Base-by-base conservation (phyloP, 371 early-diverging fungal species). In the Saksenaea oblongispora region DNA sequence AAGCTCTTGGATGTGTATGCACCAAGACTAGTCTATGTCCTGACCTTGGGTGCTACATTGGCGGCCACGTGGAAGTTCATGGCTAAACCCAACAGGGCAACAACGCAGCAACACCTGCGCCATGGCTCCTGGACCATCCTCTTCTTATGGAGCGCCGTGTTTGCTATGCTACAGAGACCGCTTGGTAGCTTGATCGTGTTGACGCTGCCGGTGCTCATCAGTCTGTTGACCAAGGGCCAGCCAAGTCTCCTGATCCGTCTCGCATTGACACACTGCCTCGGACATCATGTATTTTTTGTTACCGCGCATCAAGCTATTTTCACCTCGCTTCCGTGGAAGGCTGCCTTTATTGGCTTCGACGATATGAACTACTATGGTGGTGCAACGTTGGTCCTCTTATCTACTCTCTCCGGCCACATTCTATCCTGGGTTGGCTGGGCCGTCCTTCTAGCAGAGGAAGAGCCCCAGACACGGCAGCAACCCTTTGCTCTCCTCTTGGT, bases 271-370 rank as follows among this genome's bases (percentile, higher is more conserved):
- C 75, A 76, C 41, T 64, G 88, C 53, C 67, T 90, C 31, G 88
- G 90, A 0, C 87, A 87, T 27, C 87, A 86, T 35, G 72, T 81
- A n/a, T 97, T 91, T 69, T 97, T 95, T 73, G 80, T 88, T 5
- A 94, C 97, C 0, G 95, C 93, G 5, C 97, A 98, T 70, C 98
- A 98, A 72, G 87, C 89, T 51, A 92, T 92, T 1, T 78, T 96
- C 41, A 83, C 92, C 3, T 88, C 93, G n/a, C 84, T 97, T 26
- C 95, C 95, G 56, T 97, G 95, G 95, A 86, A 89, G 28, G 83
- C 91, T 0, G 95, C 91, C 0, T 94, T 95, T 73, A 79, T 95
- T 54, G 98, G 97, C 0, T 79, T 96, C 36, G 73, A 79, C 14
- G 84, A 87, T 14, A 84, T 92, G 75, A 86, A 89, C 61, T 88